Base-by-base conservation (phyloP, 768 basidiomycete species). In the Kondoa malvinella region DNA sequence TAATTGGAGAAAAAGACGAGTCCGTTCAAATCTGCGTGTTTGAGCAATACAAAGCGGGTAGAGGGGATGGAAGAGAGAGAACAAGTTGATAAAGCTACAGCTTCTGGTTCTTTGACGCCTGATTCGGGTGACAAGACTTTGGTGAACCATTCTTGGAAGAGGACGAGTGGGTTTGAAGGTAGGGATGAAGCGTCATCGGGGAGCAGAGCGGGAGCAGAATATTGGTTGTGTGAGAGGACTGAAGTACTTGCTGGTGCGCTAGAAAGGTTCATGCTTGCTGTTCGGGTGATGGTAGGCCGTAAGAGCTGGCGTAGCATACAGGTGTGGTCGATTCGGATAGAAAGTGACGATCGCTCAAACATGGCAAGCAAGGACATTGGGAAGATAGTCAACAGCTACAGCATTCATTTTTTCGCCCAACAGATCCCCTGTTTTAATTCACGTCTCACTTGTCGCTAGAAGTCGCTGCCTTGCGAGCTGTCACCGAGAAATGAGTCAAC, bases 1-100 rank as follows among this genome's bases (percentile, higher is more conserved):
- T 97, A 97, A 78, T 99, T 99, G 33, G 94, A 97, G 82, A 83
- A 99, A 80, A 96, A 95, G 67, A 94, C 83, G 79, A 97, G 96
- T 64, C 95, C 95, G 17, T 67, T 72, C 1, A 73, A 61, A 80
- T 97, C 95, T 73, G 89, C 84, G 75, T 90, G 83, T 78, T 92
- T 95, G 75, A 97, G 84, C 68, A 96, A 85, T 66, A 96, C 92
- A 77, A 89, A 83, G 71, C 94, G 85, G 14, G 87, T 84, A 40
- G 89, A 90, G 29, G 94, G 94, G 70, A 92, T 56, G 8, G 56
- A 31, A 32, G 56, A 4, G 26, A 71, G 32, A 12, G 84, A 83
- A 59, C 78, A 68, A 17, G 69, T 69, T 15, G 69, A 65, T 31
- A 69, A 29, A 25, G 67, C 59, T 17, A 69, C 57, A 25, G 69